A percentile compares a stretch with the other conserved stretches of the same genome.
Conservation (phyloP, 2,329 filamentous ascomycete genomes). For the Aspergillus ruber region DNA sequence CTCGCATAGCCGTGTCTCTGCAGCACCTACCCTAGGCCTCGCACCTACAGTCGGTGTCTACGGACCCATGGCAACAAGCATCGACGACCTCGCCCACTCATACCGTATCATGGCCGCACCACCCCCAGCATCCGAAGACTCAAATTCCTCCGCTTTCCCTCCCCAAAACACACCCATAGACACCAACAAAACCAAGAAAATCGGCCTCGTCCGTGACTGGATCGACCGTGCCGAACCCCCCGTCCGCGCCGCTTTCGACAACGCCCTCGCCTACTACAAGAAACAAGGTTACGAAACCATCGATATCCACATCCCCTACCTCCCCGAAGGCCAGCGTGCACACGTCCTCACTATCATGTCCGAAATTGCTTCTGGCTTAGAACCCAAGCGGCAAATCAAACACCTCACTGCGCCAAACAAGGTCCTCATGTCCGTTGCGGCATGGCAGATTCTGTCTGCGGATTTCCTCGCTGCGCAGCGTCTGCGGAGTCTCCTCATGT, state of each 20-base stretch:
- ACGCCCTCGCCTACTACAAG: conserved; percentile 52
- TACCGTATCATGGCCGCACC: conserved; percentile 74
- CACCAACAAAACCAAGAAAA: conserved; percentile 46
- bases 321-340: conserved; percentile 66
- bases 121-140: conserved; percentile 51
- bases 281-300: conserved; percentile 38
- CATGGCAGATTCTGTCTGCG: conserved; percentile 55
- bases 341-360: conserved; percentile 71
- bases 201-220: conserved; percentile 66
- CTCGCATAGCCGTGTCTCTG: conserved; percentile 63
- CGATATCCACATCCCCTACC: conserved; percentile 47
- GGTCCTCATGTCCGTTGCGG: conserved; percentile 59
- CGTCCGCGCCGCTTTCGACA: conserved; percentile 58
- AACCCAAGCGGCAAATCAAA: conserved; percentile 43
- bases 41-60: conserved; percentile 59
- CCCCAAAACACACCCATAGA: conserved; percentile 44
- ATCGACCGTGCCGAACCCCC: conserved; percentile 60
- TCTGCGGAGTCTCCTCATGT: conserved; percentile 70
- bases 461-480: conserved; percentile 70
- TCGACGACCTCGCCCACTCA: conserved; percentile 71
- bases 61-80: conserved; percentile 70
- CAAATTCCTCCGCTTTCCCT: conserved; percentile 57
- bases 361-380: conserved; percentile 55
- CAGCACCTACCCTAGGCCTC: conserved; percentile 52
- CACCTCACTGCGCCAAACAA: conserved; percentile 62